Evolutionary conservation across 73 alveolate species (phyloP).

Genomic region (Tetrahymena thermophila): DNA sequence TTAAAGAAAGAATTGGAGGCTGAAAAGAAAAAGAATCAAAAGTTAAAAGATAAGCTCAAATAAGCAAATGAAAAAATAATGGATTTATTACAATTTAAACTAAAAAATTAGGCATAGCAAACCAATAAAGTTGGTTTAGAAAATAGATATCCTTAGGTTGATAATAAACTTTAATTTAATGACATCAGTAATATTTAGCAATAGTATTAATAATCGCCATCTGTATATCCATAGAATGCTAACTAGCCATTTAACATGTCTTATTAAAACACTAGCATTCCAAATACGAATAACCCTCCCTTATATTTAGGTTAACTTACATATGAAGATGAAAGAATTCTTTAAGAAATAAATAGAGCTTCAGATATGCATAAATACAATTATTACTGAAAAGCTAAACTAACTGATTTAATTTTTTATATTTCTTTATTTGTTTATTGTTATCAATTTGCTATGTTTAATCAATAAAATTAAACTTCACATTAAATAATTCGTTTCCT

Average conservation of each 20-base stretch:
- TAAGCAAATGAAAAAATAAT: conserved; percentile 23
- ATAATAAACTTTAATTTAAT: background rate
- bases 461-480: background rate
- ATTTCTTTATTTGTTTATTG: background rate
- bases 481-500: too few species aligned
- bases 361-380: background rate
- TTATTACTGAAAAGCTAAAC: background rate
- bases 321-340: background rate
- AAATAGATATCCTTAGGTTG: background rate
- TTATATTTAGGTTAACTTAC: background rate
- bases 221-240: background rate
- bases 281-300: background rate
- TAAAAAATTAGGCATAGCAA: background rate
- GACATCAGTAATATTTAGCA: background rate
- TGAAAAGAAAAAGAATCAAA: background rate
- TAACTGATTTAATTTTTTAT: background rate
- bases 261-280: background rate
- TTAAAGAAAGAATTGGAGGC: conserved; percentile 5
- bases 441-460: background rate
- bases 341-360: background rate
- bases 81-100: background rate
- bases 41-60: conserved; percentile 3
- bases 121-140: background rate
- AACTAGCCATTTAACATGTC: background rate
- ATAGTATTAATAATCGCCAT: background rate